Evolutionary conservation across 1,284 basidiomycete genomes (phyloP).

Genomic region (Lentinus polychrous): DNA sequence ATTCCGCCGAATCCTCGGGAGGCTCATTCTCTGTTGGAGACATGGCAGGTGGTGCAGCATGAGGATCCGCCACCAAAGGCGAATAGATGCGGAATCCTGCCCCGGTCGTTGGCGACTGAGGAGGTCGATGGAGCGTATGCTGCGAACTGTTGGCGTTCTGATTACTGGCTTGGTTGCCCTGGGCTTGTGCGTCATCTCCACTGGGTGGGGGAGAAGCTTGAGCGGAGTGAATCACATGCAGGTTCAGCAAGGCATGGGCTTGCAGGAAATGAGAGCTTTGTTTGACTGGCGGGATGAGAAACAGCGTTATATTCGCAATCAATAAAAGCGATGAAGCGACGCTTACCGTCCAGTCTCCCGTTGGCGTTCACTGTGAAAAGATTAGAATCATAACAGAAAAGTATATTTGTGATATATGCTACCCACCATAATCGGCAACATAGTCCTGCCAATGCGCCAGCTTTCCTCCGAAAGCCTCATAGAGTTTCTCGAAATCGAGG

Average conservation of each 20-base stretch:
- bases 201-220: conserved; percentile 34
- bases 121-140: conserved; percentile 7
- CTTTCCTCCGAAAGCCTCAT: conserved; percentile 76
- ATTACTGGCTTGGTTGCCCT: neutral
- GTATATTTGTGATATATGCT: neutral
- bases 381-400: conserved; percentile 1
- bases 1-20: conserved; percentile 35
- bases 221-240: conserved; percentile 70
- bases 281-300: conserved; percentile 35
- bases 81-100: conserved; percentile 60
- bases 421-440: conserved; percentile 57
- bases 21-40: conserved; percentile 6
- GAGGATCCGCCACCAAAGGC: conserved; percentile 32
- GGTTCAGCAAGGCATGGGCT: conserved; percentile 65
- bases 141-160: conserved; percentile 3
- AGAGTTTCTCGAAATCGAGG: conserved; percentile 66
- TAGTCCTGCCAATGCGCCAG: conserved; percentile 76
- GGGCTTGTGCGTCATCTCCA: neutral
- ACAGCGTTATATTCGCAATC: neutral
- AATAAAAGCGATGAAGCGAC: conserved; percentile 2
- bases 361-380: conserved; percentile 25
- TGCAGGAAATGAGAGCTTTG: conserved; percentile 73
- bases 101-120: conserved; percentile 32
- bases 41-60: conserved; percentile 25
- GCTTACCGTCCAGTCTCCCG: conserved; percentile 35